phyloP scores from a whole-genome alignment of 1,139 yeast genomes.

The Debaryomyces psychrophilus region DNA sequence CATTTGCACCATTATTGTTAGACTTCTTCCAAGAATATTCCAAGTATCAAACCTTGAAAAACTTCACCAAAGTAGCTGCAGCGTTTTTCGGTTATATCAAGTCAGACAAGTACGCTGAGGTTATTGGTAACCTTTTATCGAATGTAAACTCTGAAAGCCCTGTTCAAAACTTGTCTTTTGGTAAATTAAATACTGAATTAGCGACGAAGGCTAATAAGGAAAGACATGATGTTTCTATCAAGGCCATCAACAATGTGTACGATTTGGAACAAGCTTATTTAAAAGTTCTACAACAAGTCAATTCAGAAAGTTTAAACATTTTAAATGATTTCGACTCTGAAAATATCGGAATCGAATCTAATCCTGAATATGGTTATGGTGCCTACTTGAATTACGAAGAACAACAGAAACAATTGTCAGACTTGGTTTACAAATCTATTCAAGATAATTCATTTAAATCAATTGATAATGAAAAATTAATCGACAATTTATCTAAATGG shows the following conservation, averaged over 20 bases:
- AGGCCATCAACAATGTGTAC: slow-evolving; percentile 49
- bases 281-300: slow-evolving; percentile 72
- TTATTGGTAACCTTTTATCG: slow-evolving; percentile 52
- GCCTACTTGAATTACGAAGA: slow-evolving; percentile 62
- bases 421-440: slow-evolving; percentile 52
- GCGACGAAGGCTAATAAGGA: slow-evolving; percentile 34
- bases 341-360: slow-evolving; percentile 49
- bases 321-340: slow-evolving; percentile 52
- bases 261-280: slow-evolving; percentile 77
- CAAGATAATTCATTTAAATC: slow-evolving; percentile 53
- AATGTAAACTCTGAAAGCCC: slow-evolving; percentile 61
- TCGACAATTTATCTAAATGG: slow-evolving; percentile 72
- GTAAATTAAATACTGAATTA: slow-evolving; percentile 40
- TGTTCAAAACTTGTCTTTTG: slow-evolving; percentile 64
- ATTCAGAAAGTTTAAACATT: slow-evolving; percentile 51
- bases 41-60: slow-evolving; percentile 48
- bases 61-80: slow-evolving; percentile 56
- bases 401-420: slow-evolving; percentile 49
- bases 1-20: slow-evolving; percentile 65
- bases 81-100: slow-evolving; percentile 59
- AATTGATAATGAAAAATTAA: slow-evolving; percentile 49
- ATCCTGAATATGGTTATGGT: slow-evolving; percentile 91
- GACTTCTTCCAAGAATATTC: slow-evolving; percentile 71
- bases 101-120: slow-evolving; percentile 44
- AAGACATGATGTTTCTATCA: slow-evolving; percentile 26